phyloP scores from a whole-genome alignment of 1,284 basidiomycete species.

The Microbotryomycetes sp. region DNA sequence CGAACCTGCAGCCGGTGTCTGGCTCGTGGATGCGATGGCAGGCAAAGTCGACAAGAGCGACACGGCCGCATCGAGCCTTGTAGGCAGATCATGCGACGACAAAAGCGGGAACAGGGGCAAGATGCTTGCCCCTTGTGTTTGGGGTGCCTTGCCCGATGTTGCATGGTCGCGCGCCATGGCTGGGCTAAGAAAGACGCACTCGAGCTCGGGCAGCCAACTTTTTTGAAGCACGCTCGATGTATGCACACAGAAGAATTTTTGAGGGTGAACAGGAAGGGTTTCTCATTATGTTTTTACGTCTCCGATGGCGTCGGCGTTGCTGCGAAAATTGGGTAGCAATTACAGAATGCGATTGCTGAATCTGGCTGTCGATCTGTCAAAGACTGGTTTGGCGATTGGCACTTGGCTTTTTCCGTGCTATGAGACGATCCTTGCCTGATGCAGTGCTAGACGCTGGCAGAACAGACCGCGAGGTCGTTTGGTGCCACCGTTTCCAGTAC shows the following conservation, averaged over 20 bases:
- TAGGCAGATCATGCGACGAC: constrained; percentile 26
- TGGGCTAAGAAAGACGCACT: not conserved
- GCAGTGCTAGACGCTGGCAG: too few relatives aligned
- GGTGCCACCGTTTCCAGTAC: not conserved
- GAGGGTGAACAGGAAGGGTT: too few relatives aligned
- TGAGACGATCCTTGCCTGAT: too few relatives aligned
- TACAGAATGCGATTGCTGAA: too few relatives aligned
- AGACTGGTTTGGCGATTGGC: too few relatives aligned
- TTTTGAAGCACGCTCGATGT: not conserved
- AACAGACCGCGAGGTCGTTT: too few relatives aligned
- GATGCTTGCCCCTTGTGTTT: constrained; percentile 2
- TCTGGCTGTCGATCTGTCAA: too few relatives aligned
- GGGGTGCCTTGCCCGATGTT: not conserved
- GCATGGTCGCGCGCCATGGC: not conserved
- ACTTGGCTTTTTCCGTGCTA: too few relatives aligned
- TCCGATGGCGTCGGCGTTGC: too few relatives aligned
- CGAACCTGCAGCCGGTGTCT: constrained; percentile 11
- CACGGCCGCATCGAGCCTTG: constrained; percentile 71
- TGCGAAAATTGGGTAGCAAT: too few relatives aligned
- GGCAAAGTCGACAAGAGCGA: constrained; percentile 66
- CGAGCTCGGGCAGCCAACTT: not conserved
- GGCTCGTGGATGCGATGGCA: constrained; percentile 12
- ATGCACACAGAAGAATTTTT: not conserved
- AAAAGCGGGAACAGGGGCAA: constrained; percentile 31
- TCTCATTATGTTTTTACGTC: too few relatives aligned